Base-by-base conservation (phyloP, 2,329 filamentous ascomycete genomes). In the Fusarium poae region DNA sequence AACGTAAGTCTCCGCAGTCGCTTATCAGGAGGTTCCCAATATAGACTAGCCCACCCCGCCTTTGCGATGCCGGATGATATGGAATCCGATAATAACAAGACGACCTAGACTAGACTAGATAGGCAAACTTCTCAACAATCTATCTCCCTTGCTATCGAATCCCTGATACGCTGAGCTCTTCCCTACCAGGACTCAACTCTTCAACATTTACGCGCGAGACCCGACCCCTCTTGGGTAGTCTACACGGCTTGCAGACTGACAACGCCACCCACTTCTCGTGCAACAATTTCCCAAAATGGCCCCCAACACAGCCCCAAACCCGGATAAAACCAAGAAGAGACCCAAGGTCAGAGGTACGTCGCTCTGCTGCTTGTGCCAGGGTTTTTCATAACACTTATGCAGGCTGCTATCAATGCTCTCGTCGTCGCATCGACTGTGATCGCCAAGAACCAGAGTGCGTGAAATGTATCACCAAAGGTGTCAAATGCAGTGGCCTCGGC, bases 361-460 rank as follows among this genome's bases (percentile, higher is more conserved):
- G 8, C 6, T 20, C 4, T 20, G 7, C n/a, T 15, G 11, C 12
- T 13, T 39, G 11, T 13, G n/a, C 15, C n/a, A 39, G 12, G n/a
- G 12, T 2, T 13, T 39, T 13, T 21, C 12, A 39, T 21, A 21
- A 39, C 11, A 21, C 15, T 7, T 4, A 15, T 39, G 6, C 13
- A 39, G 71, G 71, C 6, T 72, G 71, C 7, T 72, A 72, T 15
- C 68, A 72, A 45, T 72, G 71, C 16, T 72, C 71, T 6, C 70
- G 68, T 9, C 62, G 71, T 5, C 71, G 71, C 30, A 73, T 72
- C 59, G 70, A 72, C n/a, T 72, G 71, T 18, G 71, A 72, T 11
- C 62, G 71, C n/a, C 50, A 55, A 48, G 60, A 70, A 15, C 71
- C 71, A 8, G 57, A 49, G 7, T 72, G 71, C n/a, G 65, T 52